Percentiles rank a stretch among this genome's conserved stretches.
phyloP scores from a whole-genome alignment of 2,329 filamentous ascomycete species.

The Nemania sp. region DNA sequence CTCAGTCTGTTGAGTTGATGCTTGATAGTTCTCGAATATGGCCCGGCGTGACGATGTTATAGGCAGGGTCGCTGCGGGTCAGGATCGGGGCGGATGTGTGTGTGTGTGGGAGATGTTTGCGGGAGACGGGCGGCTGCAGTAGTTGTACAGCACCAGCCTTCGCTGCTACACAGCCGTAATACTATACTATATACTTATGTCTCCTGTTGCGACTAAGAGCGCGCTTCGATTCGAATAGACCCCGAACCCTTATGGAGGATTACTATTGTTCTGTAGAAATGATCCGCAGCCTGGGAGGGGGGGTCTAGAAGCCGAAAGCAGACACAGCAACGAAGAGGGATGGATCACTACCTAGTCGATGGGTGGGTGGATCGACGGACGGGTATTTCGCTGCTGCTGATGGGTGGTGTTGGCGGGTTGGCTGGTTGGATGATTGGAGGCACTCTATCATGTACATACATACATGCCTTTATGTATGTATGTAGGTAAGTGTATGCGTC shows the following conservation, averaged over 20 bases:
- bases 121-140: constrained; percentile 46
- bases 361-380: constrained; percentile 48
- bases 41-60: constrained; percentile 41
- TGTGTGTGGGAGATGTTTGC: constrained; percentile 33
- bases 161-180: constrained; percentile 25
- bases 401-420: constrained; percentile 11
- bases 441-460: background rate
- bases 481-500: background rate
- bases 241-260: constrained; percentile 45
- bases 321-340: constrained; percentile 37
- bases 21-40: constrained; percentile 31
- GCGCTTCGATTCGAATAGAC: constrained; percentile 37
- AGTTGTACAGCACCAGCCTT: constrained; percentile 35
- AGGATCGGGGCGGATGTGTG: constrained; percentile 47
- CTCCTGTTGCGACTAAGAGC: constrained; percentile 20
- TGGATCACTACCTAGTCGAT: constrained; percentile 34
- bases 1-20: constrained; percentile 17
- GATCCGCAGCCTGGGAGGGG: constrained; percentile 15
- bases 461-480: background rate
- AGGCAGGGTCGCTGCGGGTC: constrained; percentile 47
- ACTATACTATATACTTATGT: constrained; percentile 26
- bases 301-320: constrained; percentile 25
- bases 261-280: constrained; percentile 33
- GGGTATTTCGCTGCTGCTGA: constrained; percentile 41
- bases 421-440: constrained; percentile 13